phyloP scores from a whole-genome alignment of 2,329 filamentous ascomycete species.

The Dactylellina parvicollis region DNA sequence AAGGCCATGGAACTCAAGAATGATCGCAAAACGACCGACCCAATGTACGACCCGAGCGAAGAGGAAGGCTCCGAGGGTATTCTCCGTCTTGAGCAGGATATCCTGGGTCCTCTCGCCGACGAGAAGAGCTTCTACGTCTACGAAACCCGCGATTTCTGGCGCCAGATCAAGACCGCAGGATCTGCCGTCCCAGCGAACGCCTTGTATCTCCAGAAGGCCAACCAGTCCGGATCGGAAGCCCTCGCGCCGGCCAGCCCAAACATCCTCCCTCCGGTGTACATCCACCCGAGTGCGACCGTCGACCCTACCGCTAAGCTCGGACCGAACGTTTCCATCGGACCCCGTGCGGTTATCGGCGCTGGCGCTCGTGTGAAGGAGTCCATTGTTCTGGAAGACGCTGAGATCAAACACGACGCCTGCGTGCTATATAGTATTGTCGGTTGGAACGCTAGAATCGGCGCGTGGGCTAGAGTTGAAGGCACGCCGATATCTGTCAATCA shows the following conservation, averaged over 20 bases:
- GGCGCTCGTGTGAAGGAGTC: conserved; percentile 90
- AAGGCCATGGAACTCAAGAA: conserved; percentile 94
- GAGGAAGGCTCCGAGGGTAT: conserved; percentile 82
- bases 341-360: conserved; percentile 83
- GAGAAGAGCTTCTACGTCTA: conserved; percentile 98
- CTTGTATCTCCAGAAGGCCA: conserved; percentile 92
- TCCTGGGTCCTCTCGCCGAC: conserved; percentile 92
- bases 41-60: conserved; percentile 78
- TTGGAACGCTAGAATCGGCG: conserved; percentile 93
- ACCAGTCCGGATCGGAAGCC: conserved; percentile 82
- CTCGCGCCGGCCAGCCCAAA: conserved; percentile 66
- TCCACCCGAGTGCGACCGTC: conserved; percentile 77
- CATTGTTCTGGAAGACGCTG: conserved; percentile 91
- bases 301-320: conserved; percentile 96
- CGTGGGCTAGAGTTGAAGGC: conserved; percentile 98
- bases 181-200: conserved; percentile 97
- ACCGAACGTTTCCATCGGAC: conserved; percentile 94
- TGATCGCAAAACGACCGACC: conserved; percentile 92
- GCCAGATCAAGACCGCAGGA: conserved; percentile 98
- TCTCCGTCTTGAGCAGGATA: conserved; percentile 95
- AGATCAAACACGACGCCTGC: conserved; percentile 96
- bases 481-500: conserved; percentile 86
- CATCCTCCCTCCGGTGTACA: conserved; percentile 47
- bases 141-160: conserved; percentile 99
- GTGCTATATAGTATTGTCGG: conserved; percentile 96